These are phyloP conservation scores for Colletotrichum sp. DNA, from an alignment of 2,329 filamentous ascomycete genomes.

Conservation along the genomic window DNA sequence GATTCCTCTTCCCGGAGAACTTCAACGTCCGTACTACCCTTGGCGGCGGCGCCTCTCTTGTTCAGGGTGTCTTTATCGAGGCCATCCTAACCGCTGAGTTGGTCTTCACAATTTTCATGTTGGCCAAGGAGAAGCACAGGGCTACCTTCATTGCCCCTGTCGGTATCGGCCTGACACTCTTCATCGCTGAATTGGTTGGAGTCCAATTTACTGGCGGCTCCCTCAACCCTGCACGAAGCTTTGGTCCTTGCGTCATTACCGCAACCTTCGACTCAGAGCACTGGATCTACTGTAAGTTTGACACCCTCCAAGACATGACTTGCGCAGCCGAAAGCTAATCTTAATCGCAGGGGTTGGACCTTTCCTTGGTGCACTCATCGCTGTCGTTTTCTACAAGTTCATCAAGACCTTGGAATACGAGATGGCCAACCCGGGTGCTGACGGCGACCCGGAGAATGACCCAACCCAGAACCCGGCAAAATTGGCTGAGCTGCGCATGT, in stretches of 20 bases:
- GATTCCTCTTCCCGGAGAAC: conserved; percentile 46
- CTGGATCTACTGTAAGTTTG: conserved; percentile 50
- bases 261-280: conserved; percentile 45
- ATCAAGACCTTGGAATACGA: conserved; percentile 46
- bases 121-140: conserved; percentile 55
- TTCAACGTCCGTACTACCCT: conserved; percentile 48
- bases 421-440: conserved; percentile 53
- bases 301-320: conserved; percentile 31
- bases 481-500: conserved; percentile 28
- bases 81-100: conserved; percentile 53
- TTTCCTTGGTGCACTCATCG: conserved; percentile 35
- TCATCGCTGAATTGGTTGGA: conserved; percentile 50
- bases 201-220: conserved; percentile 54
- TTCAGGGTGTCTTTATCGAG: conserved; percentile 55
- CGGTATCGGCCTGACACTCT: conserved; percentile 51
- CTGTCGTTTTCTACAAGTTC: conserved; percentile 42
- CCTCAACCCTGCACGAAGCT: conserved; percentile 51
- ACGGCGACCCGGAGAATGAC: conserved; percentile 48
- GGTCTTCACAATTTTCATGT: conserved; percentile 55
- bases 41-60: conserved; percentile 40
- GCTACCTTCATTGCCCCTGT: conserved; percentile 53
- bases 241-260: conserved; percentile 51
- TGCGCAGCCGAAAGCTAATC: neutral
- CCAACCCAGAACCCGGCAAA: conserved; percentile 49
- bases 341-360: conserved; percentile 35